Conservation (phyloP, 2,329 filamentous ascomycete species). For the Neopestalotiopsis sp. region DNA sequence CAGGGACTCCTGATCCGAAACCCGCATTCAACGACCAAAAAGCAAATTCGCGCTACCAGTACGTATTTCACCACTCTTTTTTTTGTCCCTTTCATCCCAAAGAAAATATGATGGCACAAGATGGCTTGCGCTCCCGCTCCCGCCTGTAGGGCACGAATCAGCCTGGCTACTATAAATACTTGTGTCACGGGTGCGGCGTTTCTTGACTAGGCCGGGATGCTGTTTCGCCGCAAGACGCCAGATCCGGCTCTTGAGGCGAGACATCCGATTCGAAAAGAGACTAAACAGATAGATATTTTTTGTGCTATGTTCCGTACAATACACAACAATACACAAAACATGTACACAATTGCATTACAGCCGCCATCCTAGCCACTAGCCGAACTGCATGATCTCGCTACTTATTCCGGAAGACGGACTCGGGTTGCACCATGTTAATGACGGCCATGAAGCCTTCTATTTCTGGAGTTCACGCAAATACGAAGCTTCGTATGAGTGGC, state of each 20-base stretch:
- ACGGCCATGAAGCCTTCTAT: background rate
- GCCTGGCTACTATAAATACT: conserved; percentile 10
- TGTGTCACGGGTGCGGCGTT: conserved; percentile 7
- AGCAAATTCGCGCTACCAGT: no score
- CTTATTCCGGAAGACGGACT: background rate
- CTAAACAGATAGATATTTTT: background rate
- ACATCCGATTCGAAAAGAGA: background rate
- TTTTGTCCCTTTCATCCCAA: background rate
- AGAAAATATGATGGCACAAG: background rate
- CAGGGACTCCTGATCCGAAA: background rate
- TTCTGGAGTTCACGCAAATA: background rate
- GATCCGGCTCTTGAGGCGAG: conserved; percentile 14
- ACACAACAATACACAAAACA: background rate
- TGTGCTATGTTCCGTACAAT: background rate
- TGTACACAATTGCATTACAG: background rate
- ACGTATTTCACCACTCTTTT: no score
- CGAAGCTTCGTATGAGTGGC: background rate
- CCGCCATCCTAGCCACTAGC: background rate
- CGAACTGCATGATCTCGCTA: background rate
- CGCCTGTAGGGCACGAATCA: conserved; percentile 6
- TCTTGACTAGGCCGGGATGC: conserved; percentile 3
- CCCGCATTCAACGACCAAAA: background rate
- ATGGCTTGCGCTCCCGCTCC: conserved; percentile 9
- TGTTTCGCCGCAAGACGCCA: background rate
- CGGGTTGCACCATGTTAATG: background rate